phyloP scores from a whole-genome alignment of 768 basidiomycete genomes.

The Tulasnella sp. region DNA sequence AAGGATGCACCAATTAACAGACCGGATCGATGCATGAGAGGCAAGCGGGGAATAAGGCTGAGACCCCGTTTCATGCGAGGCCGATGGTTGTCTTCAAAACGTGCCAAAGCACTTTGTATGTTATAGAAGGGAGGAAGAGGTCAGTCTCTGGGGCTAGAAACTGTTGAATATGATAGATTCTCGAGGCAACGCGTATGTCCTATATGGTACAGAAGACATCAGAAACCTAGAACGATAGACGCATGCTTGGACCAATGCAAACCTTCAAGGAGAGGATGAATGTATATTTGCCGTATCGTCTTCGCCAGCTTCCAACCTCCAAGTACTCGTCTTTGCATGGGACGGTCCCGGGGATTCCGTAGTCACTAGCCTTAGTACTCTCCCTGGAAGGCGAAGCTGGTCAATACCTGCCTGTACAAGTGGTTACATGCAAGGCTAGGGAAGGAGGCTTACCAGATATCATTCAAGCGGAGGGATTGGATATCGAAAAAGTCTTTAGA shows the following conservation, averaged over 20 bases:
- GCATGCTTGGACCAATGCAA: neutral
- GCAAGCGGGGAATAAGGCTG: too few species aligned
- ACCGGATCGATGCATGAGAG: too few species aligned
- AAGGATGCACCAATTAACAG: too few species aligned
- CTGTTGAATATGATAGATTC: neutral
- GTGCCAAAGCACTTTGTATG: neutral
- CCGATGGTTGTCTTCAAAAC: too few species aligned
- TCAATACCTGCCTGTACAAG: too few species aligned
- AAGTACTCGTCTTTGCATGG: conserved; percentile 4
- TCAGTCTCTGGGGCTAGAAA: conserved; percentile 4
- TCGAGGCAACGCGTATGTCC: conserved; percentile 12
- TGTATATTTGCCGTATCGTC: conserved; percentile 9
- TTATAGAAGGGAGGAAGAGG: conserved; percentile 4
- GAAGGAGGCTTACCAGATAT: neutral
- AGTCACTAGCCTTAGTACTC: neutral
- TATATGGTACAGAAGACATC: neutral
- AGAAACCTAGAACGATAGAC: neutral
- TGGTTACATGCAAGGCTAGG: neutral
- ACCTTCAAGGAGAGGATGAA: conserved; percentile 2
- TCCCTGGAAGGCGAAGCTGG: neutral
- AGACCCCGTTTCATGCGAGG: too few species aligned
- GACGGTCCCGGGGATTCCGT: neutral
- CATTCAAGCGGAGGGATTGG: neutral
- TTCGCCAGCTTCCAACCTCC: neutral
- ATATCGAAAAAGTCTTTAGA: neutral